Conservation (phyloP, 2,329 filamentous ascomycete genomes). For the Herpomyces periplanetae region DNA sequence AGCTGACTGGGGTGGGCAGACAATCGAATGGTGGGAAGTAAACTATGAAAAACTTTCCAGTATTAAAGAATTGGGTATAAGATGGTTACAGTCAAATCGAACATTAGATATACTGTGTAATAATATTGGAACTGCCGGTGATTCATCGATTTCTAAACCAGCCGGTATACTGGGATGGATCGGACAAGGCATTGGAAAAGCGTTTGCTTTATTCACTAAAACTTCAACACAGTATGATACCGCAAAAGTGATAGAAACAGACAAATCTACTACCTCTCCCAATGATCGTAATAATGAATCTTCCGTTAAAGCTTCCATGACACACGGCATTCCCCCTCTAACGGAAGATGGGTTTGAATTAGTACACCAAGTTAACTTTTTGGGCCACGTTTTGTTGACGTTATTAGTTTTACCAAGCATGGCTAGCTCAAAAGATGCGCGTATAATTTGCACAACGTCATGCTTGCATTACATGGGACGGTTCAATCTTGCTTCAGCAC, state of each 20-base stretch:
- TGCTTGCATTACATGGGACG: slow-evolving; percentile 6
- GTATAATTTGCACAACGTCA: slow-evolving; percentile 6
- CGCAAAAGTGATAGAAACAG: too few relatives aligned
- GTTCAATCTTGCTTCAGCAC: slow-evolving; percentile 5
- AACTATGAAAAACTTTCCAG: slow-evolving; percentile 5
- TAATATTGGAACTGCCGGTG: slow-evolving; percentile 6
- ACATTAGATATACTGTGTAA: slow-evolving; percentile 6
- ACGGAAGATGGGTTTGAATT: slow-evolving; percentile 7
- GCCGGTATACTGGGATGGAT: too few relatives aligned
- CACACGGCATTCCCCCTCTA: slow-evolving; percentile 1
- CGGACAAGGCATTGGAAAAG: too few relatives aligned
- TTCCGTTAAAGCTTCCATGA: too few relatives aligned
- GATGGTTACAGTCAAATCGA: slow-evolving; percentile 5
- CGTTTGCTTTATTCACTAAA: too few relatives aligned
- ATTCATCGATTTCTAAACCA: too few relatives aligned
- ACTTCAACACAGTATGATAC: too few relatives aligned
- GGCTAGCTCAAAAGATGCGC: slow-evolving; percentile 4
- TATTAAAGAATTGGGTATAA: slow-evolving; percentile 5
- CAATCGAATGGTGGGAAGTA: slow-evolving; percentile 6
- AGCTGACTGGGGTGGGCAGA: too few relatives aligned
- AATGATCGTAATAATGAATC: too few relatives aligned
- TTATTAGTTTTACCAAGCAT: slow-evolving; percentile 5
- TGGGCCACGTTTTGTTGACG: slow-evolving; percentile 6
- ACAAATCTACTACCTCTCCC: too few relatives aligned
- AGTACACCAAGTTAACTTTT: slow-evolving; percentile 6